phyloP scores from a whole-genome alignment of 139 green algal species.

The Chlamydomonas eustigma region DNA sequence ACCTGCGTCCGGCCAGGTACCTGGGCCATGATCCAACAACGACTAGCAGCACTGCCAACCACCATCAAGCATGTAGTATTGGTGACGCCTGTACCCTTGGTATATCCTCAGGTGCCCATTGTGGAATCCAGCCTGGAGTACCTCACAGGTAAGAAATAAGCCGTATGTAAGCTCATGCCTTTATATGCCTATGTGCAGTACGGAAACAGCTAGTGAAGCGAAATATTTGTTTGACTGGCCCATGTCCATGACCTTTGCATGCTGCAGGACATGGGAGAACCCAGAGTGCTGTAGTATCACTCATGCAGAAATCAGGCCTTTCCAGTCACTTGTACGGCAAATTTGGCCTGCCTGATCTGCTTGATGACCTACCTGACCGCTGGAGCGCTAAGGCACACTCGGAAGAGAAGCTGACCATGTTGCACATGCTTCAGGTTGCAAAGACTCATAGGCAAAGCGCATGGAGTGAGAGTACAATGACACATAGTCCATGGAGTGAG shows the following conservation, averaged over 20 bases:
- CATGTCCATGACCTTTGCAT: not conserved
- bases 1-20: conserved; percentile 17
- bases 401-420: conserved; percentile 6
- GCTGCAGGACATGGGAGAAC: not conserved
- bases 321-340: not conserved
- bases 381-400: conserved; percentile 34
- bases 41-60: conserved; percentile 8
- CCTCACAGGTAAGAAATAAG: not conserved
- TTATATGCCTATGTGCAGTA: too few species aligned
- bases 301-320: conserved; percentile 20
- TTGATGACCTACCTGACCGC: conserved; percentile 65
- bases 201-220: too few species aligned
- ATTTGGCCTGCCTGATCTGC: not conserved
- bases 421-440: conserved; percentile 17
- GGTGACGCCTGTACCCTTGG: conserved; percentile 7
- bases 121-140: not conserved
- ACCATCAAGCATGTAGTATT: conserved; percentile 30
- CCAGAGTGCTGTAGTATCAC: not conserved
- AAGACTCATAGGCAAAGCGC: too few species aligned
- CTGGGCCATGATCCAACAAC: conserved; percentile 16
- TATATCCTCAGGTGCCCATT: conserved; percentile 16
- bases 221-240: too few species aligned
- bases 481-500: too few species aligned
- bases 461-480: too few species aligned
- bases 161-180: too few species aligned